phyloP scores from a whole-genome alignment of 192 early-diverging fungal genomes.

The Jimgerdemannia lactiflua region DNA sequence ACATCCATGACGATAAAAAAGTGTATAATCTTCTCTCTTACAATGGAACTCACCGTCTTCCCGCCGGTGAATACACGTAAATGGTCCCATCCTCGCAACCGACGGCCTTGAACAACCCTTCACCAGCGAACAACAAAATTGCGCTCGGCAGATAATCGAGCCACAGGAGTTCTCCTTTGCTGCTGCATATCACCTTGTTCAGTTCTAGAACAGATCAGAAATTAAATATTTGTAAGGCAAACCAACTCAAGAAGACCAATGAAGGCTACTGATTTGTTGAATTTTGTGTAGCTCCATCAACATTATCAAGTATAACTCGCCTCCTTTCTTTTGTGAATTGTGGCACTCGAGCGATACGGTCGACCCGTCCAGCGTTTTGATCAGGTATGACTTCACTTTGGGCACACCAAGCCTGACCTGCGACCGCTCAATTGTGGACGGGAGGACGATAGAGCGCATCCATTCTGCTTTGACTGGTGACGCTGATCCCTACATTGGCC shows the following conservation, averaged over 20 bases:
- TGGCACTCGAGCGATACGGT: constrained; percentile 29
- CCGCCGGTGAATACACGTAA: constrained; percentile 61
- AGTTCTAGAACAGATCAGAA: not conserved
- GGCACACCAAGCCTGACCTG: constrained; percentile 45
- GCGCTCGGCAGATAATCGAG: constrained; percentile 51
- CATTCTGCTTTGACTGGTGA: constrained; percentile 18
- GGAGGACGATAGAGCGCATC: constrained; percentile 32
- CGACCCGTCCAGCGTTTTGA: constrained; percentile 8
- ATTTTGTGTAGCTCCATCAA: no score
- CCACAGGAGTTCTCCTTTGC: constrained; percentile 52
- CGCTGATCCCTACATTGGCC: not conserved
- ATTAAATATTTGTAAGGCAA: no score
- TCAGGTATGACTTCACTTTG: constrained; percentile 38
- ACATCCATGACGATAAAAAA: not conserved
- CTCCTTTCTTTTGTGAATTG: constrained; percentile 19
- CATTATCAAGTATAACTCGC: not conserved
- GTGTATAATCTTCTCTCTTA: not conserved
- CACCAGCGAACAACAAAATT: constrained; percentile 61
- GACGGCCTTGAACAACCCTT: constrained; percentile 53
- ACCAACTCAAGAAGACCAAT: no score
- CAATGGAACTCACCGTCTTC: constrained; percentile 51
- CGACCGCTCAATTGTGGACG: constrained; percentile 38
- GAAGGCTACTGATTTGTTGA: no score
- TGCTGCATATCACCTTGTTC: constrained; percentile 46
- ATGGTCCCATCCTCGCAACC: constrained; percentile 66